phyloP scores from a whole-genome alignment of 768 basidiomycete genomes.

The Lactarius indigo region DNA sequence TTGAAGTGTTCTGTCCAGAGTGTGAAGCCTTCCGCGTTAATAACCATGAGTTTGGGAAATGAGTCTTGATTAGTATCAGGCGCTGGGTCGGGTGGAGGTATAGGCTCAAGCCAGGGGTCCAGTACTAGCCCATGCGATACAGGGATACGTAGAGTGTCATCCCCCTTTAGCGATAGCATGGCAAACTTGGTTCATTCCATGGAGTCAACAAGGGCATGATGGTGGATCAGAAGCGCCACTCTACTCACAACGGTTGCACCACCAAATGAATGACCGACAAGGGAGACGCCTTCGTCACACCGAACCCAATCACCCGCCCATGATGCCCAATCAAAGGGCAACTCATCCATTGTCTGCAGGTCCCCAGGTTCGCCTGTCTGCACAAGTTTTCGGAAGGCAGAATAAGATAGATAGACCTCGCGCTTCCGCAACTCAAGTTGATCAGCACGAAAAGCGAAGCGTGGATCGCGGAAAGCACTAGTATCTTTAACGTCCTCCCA shows the following conservation, averaged over 20 bases:
- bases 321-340: constrained; percentile 47
- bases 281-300: constrained; percentile 36
- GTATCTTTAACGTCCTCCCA: constrained; percentile 32
- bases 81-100: constrained; percentile 53
- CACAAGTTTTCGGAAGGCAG: constrained; percentile 56
- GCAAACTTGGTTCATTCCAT: constrained; percentile 43
- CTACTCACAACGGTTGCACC: constrained; percentile 48
- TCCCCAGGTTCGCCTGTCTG: constrained; percentile 22
- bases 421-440: constrained; percentile 67
- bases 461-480: constrained; percentile 25
- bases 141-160: constrained; percentile 43
- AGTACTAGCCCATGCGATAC: constrained; percentile 57
- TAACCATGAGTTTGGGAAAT: constrained; percentile 45
- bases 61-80: constrained; percentile 26
- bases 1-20: constrained; percentile 75
- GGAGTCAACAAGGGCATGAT: not conserved
- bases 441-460: constrained; percentile 51
- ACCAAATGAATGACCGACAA: constrained; percentile 57
- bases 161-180: constrained; percentile 45
- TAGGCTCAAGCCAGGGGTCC: constrained; percentile 84
- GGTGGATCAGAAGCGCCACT: not conserved
- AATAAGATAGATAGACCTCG: constrained; percentile 65
- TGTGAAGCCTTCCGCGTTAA: constrained; percentile 77
- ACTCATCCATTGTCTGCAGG: constrained; percentile 45
- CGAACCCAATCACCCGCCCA: constrained; percentile 32